A percentile compares a stretch with the other conserved stretches of the same genome.
Evolutionary conservation across 768 basidiomycete species (phyloP).

Genomic region (Hortiboletus campestris): DNA sequence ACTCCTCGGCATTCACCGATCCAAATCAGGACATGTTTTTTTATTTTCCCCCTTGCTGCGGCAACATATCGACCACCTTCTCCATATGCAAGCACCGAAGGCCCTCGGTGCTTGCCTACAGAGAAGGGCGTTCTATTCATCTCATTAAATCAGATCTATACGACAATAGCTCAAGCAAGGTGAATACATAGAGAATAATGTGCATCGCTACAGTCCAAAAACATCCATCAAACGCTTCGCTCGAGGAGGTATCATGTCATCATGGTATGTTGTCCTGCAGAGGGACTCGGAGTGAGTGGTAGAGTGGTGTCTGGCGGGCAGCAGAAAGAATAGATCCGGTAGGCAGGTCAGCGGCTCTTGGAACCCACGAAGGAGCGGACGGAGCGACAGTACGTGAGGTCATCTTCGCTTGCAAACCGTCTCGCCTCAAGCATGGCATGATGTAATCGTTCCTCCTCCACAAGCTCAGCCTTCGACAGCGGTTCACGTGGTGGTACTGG

Average conservation of each 20-base stretch:
- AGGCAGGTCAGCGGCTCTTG: constrained; percentile 35
- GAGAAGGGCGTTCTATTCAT: constrained; percentile 15
- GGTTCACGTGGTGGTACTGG: constrained; percentile 57
- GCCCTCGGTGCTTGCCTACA: constrained; percentile 25
- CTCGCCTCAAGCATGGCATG: constrained; percentile 61
- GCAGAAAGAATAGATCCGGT: neutral
- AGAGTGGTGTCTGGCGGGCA: neutral
- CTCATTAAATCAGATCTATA: neutral
- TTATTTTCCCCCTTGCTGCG: neutral
- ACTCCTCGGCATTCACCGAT: constrained; percentile 24
- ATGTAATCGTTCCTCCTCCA: constrained; percentile 63
- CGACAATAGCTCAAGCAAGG: neutral
- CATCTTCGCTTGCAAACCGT: constrained; percentile 49
- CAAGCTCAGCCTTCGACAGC: constrained; percentile 64
- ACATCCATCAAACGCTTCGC: constrained; percentile 1
- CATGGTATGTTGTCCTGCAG: constrained; percentile 23
- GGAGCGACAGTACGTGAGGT: constrained; percentile 56
- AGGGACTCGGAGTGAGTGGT: constrained; percentile 5
- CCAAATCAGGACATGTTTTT: constrained; percentile 14
- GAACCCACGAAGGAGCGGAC: constrained; percentile 60
- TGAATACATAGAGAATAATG: constrained; percentile 26
- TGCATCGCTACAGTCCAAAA: constrained; percentile 21
- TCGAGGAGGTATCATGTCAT: constrained; percentile 22
- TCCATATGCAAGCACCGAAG: constrained; percentile 32
- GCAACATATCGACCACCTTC: constrained; percentile 10